These are phyloP conservation scores for Claviceps sp. DNA, from an alignment of 2,329 filamentous ascomycete species.

Conservation along the genomic window DNA sequence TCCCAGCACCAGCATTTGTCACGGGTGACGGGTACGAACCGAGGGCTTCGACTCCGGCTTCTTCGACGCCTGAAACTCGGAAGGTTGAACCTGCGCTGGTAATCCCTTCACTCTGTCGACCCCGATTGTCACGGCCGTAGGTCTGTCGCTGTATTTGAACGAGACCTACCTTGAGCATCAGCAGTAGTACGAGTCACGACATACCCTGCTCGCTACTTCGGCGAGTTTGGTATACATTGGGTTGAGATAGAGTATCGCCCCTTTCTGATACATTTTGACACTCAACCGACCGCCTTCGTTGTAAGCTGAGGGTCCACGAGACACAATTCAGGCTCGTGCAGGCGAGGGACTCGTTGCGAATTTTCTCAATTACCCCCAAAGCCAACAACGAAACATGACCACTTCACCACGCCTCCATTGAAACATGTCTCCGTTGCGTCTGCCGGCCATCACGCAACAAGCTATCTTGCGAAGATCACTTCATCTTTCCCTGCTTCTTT, in stretches of 20 bases:
- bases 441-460: not conserved
- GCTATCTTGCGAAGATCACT: not conserved
- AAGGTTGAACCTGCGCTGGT: not conserved
- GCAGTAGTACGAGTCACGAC: not conserved
- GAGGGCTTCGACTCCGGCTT: not conserved
- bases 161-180: not conserved
- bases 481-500: too few species aligned
- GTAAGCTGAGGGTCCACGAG: too few species aligned
- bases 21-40: not conserved
- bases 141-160: too few species aligned
- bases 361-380: not conserved
- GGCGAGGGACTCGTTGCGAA: not conserved
- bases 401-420: not conserved
- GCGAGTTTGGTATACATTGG: not conserved
- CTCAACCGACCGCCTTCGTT: not conserved
- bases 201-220: not conserved
- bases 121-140: not conserved
- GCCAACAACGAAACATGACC: not conserved
- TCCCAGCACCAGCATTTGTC: not conserved
- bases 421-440: slow-evolving; percentile 2
- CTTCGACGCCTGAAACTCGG: not conserved
- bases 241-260: not conserved
- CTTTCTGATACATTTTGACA: not conserved
- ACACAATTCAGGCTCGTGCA: not conserved
- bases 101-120: not conserved